Percentiles rank a stretch among this genome's conserved stretches.
These are phyloP conservation scores for Aspergillus jensenii DNA, from an alignment of 2,329 filamentous ascomycete genomes.

Conservation along the genomic window DNA sequence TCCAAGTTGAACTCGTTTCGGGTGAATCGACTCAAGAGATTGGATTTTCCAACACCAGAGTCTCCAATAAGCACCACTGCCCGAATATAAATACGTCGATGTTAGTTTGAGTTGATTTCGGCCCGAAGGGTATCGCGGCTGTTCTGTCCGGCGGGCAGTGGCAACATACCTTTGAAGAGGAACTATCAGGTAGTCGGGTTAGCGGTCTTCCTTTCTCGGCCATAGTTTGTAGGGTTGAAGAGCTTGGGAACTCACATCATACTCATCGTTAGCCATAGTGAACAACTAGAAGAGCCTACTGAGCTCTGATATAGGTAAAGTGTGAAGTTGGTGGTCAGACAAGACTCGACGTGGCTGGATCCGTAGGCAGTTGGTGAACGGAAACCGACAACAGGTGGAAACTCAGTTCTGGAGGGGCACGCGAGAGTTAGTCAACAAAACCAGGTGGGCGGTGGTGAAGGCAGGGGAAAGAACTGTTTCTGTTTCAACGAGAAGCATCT, in stretches of 20 bases:
- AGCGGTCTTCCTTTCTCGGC: constrained; percentile 3
- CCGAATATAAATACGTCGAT: constrained; percentile 16
- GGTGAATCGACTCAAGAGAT: constrained; percentile 98
- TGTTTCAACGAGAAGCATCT: not conserved
- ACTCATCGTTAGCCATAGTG: constrained; percentile 98
- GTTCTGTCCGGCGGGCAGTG: constrained; percentile 22
- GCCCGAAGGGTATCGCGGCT: constrained; percentile 17
- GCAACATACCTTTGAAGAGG: constrained; percentile 87
- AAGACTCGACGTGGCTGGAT: constrained; percentile 20
- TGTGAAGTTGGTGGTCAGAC: constrained; percentile 18
- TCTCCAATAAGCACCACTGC: constrained; percentile 98
- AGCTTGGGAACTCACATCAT: constrained; percentile 73
- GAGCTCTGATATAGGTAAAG: constrained; percentile 21
- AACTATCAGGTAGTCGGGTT: constrained; percentile 61
- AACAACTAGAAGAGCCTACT: constrained; percentile 23
- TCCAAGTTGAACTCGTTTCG: constrained; percentile 99
- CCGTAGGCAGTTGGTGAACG: constrained; percentile 18
- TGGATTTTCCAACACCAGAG: constrained; percentile 99
- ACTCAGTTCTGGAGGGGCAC: constrained; percentile 14
- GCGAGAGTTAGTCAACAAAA: constrained; percentile 12
- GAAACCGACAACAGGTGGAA: constrained; percentile 15
- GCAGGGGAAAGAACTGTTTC: not conserved
- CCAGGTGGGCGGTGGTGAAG: not conserved
- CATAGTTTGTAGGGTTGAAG: not conserved
- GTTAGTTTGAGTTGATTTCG: constrained; percentile 18